These are phyloP conservation scores for Moesziomyces sp. DNA, from an alignment of 1,284 basidiomycete genomes.

Conservation along the genomic window DNA sequence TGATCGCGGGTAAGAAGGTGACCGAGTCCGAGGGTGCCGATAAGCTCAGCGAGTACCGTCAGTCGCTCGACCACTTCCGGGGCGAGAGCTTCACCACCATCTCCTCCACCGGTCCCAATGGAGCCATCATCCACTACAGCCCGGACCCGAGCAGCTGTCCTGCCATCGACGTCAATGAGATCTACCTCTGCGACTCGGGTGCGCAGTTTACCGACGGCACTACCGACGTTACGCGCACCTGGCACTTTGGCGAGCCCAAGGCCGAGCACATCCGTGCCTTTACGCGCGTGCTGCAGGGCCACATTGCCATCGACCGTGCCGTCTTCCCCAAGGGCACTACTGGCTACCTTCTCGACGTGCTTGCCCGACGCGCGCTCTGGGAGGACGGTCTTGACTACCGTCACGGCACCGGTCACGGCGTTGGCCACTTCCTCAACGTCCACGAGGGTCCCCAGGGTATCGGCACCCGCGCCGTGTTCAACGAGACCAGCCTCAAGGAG, in stretches of 20 bases:
- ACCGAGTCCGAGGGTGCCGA: constrained; percentile 85
- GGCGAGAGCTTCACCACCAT: constrained; percentile 93
- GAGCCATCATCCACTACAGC: constrained; percentile 92
- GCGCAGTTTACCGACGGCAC: constrained; percentile 91
- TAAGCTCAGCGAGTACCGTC: constrained; percentile 81
- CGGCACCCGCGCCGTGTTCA: constrained; percentile 63
- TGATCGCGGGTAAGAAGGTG: constrained; percentile 75
- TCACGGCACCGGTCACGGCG: constrained; percentile 67
- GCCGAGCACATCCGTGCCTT: constrained; percentile 86
- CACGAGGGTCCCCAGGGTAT: constrained; percentile 67
- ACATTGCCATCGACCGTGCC: constrained; percentile 87
- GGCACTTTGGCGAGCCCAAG: constrained; percentile 90
- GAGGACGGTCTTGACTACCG: constrained; percentile 82
- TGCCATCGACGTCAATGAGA: constrained; percentile 71
- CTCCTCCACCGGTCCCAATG: constrained; percentile 86
- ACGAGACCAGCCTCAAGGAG: constrained; percentile 65
- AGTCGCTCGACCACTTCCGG: constrained; percentile 80
- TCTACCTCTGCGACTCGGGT: constrained; percentile 95
- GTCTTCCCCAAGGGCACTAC: constrained; percentile 90
- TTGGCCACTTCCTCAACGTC: constrained; percentile 63
- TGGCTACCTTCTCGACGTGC: constrained; percentile 80
- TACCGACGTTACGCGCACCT: constrained; percentile 84
- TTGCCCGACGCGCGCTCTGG: constrained; percentile 87
- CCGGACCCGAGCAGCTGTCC: constrained; percentile 82
- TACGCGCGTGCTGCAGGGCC: constrained; percentile 93